Percentiles rank a stretch among this genome's conserved stretches.
Conservation (phyloP, 2,329 filamentous ascomycete species). For the Arachnomyces sp. region DNA sequence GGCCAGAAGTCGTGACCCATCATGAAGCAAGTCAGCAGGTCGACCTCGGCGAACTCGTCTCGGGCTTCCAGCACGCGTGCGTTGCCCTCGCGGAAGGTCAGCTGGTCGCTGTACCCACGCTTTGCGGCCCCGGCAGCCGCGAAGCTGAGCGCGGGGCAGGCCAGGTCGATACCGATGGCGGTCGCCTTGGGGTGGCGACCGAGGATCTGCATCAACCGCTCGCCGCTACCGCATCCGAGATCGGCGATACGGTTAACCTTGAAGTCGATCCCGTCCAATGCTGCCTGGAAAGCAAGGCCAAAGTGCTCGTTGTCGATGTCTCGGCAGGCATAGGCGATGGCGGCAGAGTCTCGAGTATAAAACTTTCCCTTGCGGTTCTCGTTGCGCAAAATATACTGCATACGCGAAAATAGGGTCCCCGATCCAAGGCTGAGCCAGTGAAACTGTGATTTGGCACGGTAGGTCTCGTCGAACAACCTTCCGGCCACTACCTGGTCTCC, state of each 20-base stretch:
- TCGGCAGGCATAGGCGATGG: conserved; percentile 6
- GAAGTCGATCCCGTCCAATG: conserved; percentile 8
- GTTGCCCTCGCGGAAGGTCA: conserved; percentile 8
- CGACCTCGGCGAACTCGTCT: conserved; percentile 8
- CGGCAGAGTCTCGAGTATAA: conserved; percentile 1
- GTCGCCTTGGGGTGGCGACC: conserved; percentile 5
- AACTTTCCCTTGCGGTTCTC: conserved; percentile 4
- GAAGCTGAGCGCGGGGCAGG: conserved; percentile 5
- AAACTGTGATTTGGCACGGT: conserved; percentile 2
- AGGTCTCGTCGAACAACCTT: conserved; percentile 1
- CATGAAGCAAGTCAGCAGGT: conserved; percentile 8
- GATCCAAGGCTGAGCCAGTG: conserved; percentile 2
- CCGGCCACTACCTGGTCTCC: not conserved
- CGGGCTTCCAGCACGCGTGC: conserved; percentile 5
- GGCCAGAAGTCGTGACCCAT: conserved; percentile 9
- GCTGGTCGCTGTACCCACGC: conserved; percentile 5
- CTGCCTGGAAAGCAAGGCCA: conserved; percentile 8
- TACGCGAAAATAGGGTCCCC: not conserved
- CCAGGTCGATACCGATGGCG: conserved; percentile 9
- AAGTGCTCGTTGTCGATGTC: conserved; percentile 8
- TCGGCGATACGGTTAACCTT: conserved; percentile 4
- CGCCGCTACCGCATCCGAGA: conserved; percentile 4
- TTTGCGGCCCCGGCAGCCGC: conserved; percentile 3
- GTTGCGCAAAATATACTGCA: conserved; percentile 3
- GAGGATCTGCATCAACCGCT: conserved; percentile 6